These are phyloP conservation scores for Choanephora cucurbitarum DNA, from an alignment of 371 early-diverging fungal genomes.

Conservation along the genomic window DNA sequence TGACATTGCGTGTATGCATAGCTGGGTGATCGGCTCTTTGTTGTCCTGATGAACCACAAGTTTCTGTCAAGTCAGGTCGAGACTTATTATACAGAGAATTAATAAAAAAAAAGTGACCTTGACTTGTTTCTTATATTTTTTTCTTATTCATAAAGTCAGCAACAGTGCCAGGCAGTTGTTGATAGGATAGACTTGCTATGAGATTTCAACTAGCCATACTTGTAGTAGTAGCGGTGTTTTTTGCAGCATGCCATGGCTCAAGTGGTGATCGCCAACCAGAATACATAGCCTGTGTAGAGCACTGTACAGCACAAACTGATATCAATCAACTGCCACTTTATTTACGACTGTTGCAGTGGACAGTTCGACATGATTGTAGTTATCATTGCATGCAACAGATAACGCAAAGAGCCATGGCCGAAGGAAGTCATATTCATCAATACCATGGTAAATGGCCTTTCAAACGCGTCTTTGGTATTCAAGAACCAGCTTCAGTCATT, in stretches of 20 bases:
- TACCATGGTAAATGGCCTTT: constrained; percentile 80
- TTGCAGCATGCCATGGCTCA: constrained; percentile 14
- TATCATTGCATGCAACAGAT: constrained; percentile 32
- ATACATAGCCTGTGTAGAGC: constrained; percentile 21
- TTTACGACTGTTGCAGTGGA: constrained; percentile 21
- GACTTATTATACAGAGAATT: too few relatives aligned
- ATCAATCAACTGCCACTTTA: constrained; percentile 13
- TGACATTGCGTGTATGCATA: too few relatives aligned
- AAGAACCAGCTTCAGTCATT: constrained; percentile 92
- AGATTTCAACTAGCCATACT: too few relatives aligned
- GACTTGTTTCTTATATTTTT: too few relatives aligned
- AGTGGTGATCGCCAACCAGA: constrained; percentile 24
- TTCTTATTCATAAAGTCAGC: too few relatives aligned
- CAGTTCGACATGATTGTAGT: constrained; percentile 17
- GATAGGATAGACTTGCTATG: too few relatives aligned
- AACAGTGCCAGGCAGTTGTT: too few relatives aligned
- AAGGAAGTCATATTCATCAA: constrained; percentile 19
- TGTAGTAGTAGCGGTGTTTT: too few relatives aligned
- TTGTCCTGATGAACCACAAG: too few relatives aligned
- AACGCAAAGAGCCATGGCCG: constrained; percentile 17
- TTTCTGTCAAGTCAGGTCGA: too few relatives aligned
- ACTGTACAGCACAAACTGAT: constrained; percentile 14
- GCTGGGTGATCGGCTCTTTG: too few relatives aligned
- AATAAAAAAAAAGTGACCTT: too few relatives aligned
- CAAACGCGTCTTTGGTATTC: constrained; percentile 81